These are phyloP conservation scores for Acanthamoeba castellanii DNA, from an alignment of 208 protist genomes.

Conservation along the genomic window DNA sequence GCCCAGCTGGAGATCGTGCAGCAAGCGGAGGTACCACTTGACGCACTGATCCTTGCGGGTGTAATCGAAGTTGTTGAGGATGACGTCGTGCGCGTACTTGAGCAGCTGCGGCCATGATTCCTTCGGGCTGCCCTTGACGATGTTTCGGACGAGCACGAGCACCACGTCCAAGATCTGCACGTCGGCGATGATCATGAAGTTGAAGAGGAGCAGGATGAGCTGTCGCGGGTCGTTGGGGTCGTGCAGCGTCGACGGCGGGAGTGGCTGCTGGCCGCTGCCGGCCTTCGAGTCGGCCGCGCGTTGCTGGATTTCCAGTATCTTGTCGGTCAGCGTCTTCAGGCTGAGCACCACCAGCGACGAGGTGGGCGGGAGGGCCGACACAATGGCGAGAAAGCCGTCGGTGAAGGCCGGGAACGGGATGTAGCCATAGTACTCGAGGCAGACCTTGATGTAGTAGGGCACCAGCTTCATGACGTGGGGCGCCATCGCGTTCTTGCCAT, in stretches of 20 bases:
- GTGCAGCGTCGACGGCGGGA: background rate
- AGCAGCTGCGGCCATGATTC: background rate
- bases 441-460: conserved; percentile 32
- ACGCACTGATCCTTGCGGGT: conserved; percentile 31
- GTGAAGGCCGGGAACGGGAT: background rate
- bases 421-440: conserved; percentile 7
- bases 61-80: conserved; percentile 37
- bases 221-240: background rate
- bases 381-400: background rate
- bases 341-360: background rate
- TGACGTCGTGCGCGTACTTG: conserved; percentile 39
- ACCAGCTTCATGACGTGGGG: conserved; percentile 48
- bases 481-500: background rate
- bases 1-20: background rate
- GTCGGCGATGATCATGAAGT: background rate
- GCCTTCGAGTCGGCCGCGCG: background rate
- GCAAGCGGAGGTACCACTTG: conserved; percentile 2
- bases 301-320: conserved; percentile 10
- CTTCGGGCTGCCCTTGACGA: conserved; percentile 14
- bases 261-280: background rate
- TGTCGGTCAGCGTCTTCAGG: background rate
- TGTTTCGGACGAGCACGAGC: background rate
- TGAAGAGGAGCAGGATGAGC: background rate
- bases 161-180: conserved; percentile 1
- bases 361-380: background rate